Evolutionary conservation across 2,329 filamentous ascomycete genomes (phyloP).

Genomic region (Beauveria bassiana): DNA sequence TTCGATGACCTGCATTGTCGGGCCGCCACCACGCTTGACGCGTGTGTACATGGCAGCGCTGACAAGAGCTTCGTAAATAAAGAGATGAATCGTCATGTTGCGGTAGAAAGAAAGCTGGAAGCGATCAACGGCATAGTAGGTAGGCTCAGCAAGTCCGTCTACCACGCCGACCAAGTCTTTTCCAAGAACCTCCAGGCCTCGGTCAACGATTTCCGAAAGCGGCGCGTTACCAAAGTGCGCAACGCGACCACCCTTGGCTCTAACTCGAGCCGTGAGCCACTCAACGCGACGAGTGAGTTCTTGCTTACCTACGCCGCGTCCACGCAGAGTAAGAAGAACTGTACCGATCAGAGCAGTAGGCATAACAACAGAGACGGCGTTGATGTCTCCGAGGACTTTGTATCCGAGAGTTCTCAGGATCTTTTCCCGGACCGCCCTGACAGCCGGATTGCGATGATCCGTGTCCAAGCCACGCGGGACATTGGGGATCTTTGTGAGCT

Average conservation of each 20-base stretch:
- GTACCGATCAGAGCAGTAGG: conserved; percentile 94
- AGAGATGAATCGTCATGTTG: conserved; percentile 98
- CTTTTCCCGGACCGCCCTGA: conserved; percentile 54
- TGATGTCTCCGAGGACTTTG: conserved; percentile 88
- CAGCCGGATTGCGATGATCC: conserved; percentile 38
- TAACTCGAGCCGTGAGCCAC: conserved; percentile 78
- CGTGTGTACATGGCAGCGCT: conserved; percentile 84
- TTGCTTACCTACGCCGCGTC: conserved; percentile 79
- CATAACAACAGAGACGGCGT: conserved; percentile 95
- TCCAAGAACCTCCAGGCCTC: conserved; percentile 85
- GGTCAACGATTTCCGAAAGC: conserved; percentile 74
- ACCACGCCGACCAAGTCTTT: conserved; percentile 79
- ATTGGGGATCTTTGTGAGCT: conserved; percentile 49
- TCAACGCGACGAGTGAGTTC: conserved; percentile 82
- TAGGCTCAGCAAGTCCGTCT: conserved; percentile 75
- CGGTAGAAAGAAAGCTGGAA: conserved; percentile 98
- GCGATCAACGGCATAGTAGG: conserved; percentile 88
- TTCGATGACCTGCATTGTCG: conserved; percentile 67
- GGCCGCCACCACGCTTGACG: conserved; percentile 85
- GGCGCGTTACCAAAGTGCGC: conserved; percentile 83
- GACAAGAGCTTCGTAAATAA: conserved; percentile 87
- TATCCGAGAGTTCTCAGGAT: conserved; percentile 84
- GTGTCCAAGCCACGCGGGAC: conserved; percentile 36
- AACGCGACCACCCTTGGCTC: conserved; percentile 81
- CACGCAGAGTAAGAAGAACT: conserved; percentile 81